A percentile compares a stretch with the other conserved stretches of the same genome.
Conservation (phyloP, 352 stramenopile genomes). For the Blastocystis sp. region DNA sequence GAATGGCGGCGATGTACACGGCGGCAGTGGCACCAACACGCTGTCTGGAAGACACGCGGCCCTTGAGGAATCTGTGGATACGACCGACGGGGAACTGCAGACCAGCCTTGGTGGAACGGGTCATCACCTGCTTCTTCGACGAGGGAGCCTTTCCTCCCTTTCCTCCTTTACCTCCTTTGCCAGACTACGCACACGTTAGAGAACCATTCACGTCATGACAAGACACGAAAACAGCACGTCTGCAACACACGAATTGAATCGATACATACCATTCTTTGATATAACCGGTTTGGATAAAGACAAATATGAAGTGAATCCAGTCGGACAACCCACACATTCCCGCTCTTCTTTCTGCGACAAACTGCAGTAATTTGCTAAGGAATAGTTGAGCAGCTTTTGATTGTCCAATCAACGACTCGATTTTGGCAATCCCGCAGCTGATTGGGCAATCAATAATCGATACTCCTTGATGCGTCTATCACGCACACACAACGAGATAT, state of each 20-base stretch:
- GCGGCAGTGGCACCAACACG: constrained; percentile 96
- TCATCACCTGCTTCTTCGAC: constrained; percentile 97
- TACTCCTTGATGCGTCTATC: not conserved
- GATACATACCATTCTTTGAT: not conserved
- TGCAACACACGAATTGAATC: no score
- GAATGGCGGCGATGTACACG: constrained; percentile 98
- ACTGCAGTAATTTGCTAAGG: not conserved
- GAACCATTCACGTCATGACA: not conserved
- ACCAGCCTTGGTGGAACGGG: constrained; percentile 91
- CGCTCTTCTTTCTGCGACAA: not conserved
- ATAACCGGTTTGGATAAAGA: not conserved
- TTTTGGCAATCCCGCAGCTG: not conserved
- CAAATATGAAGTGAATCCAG: not conserved
- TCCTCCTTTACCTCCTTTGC: constrained; percentile 80
- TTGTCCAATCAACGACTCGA: not conserved
- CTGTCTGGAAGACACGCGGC: constrained; percentile 93
- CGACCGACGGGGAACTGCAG: constrained; percentile 98
- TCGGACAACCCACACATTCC: not conserved
- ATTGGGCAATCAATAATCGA: not conserved
- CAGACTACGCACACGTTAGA: constrained; percentile 71
- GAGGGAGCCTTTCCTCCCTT: constrained; percentile 98
- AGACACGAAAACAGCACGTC: no score
- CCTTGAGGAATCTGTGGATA: constrained; percentile 99
- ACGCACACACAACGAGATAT: no score
- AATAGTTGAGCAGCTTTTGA: not conserved